Evolutionary conservation across 2,329 filamentous ascomycete genomes (phyloP).

Genomic region (Penicillium sp.): DNA sequence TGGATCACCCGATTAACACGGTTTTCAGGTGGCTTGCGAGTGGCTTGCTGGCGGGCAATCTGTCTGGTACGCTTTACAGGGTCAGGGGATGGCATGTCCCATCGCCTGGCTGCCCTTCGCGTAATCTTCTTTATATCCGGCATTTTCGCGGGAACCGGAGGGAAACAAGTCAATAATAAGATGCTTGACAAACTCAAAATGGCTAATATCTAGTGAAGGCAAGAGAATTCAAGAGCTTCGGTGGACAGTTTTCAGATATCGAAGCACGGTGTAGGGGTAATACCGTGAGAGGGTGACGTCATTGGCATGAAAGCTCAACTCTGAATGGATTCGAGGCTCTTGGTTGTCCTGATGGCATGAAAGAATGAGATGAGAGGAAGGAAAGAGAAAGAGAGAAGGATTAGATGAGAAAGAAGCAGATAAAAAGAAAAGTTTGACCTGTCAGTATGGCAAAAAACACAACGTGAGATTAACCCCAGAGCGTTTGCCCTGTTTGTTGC

Average conservation of each 20-base stretch:
- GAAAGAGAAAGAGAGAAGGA: not conserved
- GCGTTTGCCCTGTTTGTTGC: slow-evolving; percentile 22
- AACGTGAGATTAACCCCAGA: not conserved
- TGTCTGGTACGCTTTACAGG: not conserved
- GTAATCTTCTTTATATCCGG: not conserved
- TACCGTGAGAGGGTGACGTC: not conserved
- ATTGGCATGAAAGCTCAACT: not conserved
- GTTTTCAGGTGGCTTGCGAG: not conserved
- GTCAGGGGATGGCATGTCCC: no score
- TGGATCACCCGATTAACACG: not conserved
- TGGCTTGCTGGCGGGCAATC: not conserved
- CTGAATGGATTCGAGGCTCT: not conserved
- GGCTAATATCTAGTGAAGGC: not conserved
- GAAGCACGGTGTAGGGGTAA: not conserved
- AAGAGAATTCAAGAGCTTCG: not conserved
- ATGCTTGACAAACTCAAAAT: not conserved
- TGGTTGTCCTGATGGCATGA: not conserved
- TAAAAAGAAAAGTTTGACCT: not conserved
- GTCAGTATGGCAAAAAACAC: not conserved
- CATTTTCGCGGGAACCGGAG: not conserved
- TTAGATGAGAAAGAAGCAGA: not conserved
- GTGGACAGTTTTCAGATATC: not conserved
- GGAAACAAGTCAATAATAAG: not conserved
- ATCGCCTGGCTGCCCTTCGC: not conserved
- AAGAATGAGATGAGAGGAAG: not conserved